A percentile compares a stretch with the other conserved stretches of the same genome.
Evolutionary conservation across 257 asterid genomes (phyloP).

Genomic region (Nicotiana tomentosiformis): DNA sequence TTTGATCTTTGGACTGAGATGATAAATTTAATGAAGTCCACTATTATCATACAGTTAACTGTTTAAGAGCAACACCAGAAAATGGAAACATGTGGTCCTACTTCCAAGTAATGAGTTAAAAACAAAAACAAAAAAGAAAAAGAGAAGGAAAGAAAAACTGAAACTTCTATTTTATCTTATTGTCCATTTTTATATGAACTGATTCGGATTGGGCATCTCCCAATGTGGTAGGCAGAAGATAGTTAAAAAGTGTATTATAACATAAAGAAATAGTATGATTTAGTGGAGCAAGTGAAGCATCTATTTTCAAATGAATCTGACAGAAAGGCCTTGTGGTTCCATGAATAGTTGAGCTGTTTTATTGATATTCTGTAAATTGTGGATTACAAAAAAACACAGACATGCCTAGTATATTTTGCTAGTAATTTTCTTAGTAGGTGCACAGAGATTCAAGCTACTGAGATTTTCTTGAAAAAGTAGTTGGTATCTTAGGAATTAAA

Average conservation of each 20-base stretch:
- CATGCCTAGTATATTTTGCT: conserved; percentile 7
- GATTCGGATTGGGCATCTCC: conserved; percentile 22
- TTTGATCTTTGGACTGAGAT: neutral
- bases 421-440: conserved; percentile 16
- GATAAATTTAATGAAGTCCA: too few relatives aligned
- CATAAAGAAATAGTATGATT: conserved; percentile 10
- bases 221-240: conserved; percentile 38
- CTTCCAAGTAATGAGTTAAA: neutral
- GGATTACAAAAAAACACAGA: conserved; percentile 19
- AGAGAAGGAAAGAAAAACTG: conserved; percentile 11
- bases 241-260: conserved; percentile 11
- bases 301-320: conserved; percentile 42
- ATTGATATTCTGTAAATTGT: conserved; percentile 23
- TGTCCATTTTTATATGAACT: conserved; percentile 29
- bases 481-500: conserved; percentile 17
- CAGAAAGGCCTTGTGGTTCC: conserved; percentile 58
- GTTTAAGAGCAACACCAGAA: neutral
- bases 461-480: conserved; percentile 14
- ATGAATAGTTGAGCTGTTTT: conserved; percentile 38
- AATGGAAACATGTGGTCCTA: conserved; percentile 17
- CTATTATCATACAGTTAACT: too few relatives aligned
- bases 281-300: conserved; percentile 40
- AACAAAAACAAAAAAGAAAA: neutral
- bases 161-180: conserved; percentile 78
- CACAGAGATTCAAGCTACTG: conserved; percentile 25